Percentiles rank a stretch among this genome's conserved stretches.
Conservation (phyloP, 306 rosid species). For the Quercus engelmannii region DNA sequence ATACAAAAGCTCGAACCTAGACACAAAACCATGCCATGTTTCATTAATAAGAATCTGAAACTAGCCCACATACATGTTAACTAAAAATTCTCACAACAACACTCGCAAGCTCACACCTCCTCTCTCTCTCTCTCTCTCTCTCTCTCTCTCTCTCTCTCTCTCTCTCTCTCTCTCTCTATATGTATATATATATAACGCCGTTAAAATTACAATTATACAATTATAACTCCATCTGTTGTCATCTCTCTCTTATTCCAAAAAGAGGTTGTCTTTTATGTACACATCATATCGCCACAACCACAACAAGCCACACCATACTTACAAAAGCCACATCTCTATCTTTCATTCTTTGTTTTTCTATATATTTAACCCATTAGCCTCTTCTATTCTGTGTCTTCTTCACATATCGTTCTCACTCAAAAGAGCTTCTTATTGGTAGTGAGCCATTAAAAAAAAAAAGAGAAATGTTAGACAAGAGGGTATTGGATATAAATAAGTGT, state of each 20-base stretch:
- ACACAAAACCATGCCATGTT: conserved; percentile 4
- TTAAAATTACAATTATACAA: not conserved
- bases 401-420: not conserved
- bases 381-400: not conserved
- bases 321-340: not conserved
- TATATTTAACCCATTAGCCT: not conserved
- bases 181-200: conserved; percentile 35
- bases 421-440: not conserved
- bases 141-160: not conserved
- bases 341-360: not conserved
- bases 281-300: conserved; percentile 44
- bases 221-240: conserved; percentile 18
- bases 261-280: not conserved
- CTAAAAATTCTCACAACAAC: not conserved
- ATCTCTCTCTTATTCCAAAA: not conserved
- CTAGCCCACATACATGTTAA: conserved; percentile 32
- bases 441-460: not conserved
- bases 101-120: too few relatives aligned
- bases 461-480: not conserved
- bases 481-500: not conserved
- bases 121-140: not conserved
- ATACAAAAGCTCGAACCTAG: conserved; percentile 17
- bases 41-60: conserved; percentile 5
- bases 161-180: not conserved
- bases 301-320: conserved; percentile 13